Conservation (phyloP, 441 rosid species). For the Populus tomentosa region DNA sequence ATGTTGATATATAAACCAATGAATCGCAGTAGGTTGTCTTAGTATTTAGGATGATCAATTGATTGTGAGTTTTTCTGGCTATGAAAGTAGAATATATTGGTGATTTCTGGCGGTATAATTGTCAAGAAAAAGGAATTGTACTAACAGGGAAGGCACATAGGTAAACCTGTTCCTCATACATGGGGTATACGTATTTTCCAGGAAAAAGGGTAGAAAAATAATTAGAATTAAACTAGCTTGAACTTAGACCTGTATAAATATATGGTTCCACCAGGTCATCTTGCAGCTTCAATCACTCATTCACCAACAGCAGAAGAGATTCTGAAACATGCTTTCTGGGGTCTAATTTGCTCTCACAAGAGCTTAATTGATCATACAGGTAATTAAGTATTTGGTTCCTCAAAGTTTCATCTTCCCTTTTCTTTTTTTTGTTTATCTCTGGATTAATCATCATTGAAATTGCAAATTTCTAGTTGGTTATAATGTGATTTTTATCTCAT, state of each 20-base stretch:
- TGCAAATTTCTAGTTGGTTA: background rate
- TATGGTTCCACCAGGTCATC: conserved; percentile 48
- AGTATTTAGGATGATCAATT: background rate
- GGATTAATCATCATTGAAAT: background rate
- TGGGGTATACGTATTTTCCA: background rate
- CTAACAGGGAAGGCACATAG: background rate
- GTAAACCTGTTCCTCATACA: no score
- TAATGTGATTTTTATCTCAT: background rate
- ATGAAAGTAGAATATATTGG: background rate
- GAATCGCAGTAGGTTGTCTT: background rate
- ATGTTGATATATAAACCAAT: no score
- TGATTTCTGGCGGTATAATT: background rate
- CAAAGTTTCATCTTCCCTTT: background rate
- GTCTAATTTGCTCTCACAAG: background rate
- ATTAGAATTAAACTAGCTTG: background rate
- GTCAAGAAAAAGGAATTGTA: background rate
- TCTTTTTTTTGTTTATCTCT: background rate
- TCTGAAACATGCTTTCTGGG: background rate
- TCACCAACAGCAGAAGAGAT: conserved; percentile 28
- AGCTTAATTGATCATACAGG: background rate
- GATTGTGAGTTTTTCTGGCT: background rate
- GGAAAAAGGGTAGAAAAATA: background rate
- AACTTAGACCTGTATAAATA: background rate
- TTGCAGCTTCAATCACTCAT: conserved; percentile 55
- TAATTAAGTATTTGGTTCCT: background rate